Evolutionary conservation across 2,329 filamentous ascomycete genomes (phyloP).

Genomic region (Dendryphion nanum): DNA sequence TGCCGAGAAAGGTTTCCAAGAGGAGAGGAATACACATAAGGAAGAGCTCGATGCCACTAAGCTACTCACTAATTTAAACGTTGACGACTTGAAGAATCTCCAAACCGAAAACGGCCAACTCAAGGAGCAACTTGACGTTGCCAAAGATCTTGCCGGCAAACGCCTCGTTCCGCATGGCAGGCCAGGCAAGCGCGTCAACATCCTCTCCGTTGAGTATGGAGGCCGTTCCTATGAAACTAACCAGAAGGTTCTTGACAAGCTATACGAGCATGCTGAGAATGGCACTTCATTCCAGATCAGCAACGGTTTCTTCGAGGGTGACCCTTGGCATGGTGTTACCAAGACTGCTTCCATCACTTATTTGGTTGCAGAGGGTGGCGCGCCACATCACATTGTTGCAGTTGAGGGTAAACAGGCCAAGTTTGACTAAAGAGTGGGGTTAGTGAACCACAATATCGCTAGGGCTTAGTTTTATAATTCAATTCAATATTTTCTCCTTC

Average conservation of each 20-base stretch:
- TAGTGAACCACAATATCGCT: too few species aligned
- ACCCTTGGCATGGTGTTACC: background rate
- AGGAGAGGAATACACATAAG: too few species aligned
- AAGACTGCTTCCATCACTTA: conserved; percentile 5
- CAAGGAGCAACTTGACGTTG: background rate
- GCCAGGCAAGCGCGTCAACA: conserved; percentile 2
- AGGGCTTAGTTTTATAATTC: too few species aligned
- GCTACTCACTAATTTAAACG: too few species aligned
- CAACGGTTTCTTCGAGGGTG: conserved; percentile 2
- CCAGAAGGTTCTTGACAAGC: background rate
- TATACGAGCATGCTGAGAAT: conserved; percentile 1
- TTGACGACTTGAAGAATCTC: too few species aligned
- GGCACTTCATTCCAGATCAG: background rate
- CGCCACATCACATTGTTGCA: too few species aligned
- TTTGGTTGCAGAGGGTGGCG: background rate
- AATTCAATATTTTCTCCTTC: too few species aligned
- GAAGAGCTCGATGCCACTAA: too few species aligned
- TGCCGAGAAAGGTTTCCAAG: too few species aligned
- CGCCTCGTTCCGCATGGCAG: background rate
- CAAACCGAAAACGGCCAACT: background rate
- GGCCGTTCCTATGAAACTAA: background rate
- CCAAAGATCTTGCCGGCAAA: background rate
- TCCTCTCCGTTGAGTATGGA: conserved; percentile 6
- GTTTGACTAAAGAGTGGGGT: too few species aligned
- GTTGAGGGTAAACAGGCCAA: too few species aligned